A percentile compares a stretch with the other conserved stretches of the same genome.
Conservation (phyloP, 2,329 filamentous ascomycete genomes). For the Diaporthe longicolla region DNA sequence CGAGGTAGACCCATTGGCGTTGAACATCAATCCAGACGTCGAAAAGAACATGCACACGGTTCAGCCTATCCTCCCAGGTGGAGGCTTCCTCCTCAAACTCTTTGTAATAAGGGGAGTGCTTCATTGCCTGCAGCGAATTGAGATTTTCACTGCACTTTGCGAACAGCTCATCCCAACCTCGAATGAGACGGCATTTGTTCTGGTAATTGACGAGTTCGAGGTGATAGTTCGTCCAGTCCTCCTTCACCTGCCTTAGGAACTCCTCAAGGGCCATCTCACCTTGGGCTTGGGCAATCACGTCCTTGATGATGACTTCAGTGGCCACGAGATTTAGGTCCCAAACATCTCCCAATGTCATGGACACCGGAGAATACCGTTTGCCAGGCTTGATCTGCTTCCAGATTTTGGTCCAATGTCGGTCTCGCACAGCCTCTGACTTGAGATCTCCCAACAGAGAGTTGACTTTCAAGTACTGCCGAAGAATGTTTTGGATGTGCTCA, state of each 20-base stretch:
- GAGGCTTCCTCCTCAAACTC: constrained; percentile 98
- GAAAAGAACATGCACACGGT: constrained; percentile 96
- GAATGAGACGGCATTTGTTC: constrained; percentile 96
- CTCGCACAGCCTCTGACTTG: constrained; percentile 95
- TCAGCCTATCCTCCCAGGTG: constrained; percentile 97
- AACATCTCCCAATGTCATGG: constrained; percentile 97
- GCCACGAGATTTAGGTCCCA: constrained; percentile 96
- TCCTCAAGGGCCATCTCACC: constrained; percentile 99
- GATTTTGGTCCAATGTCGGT: constrained; percentile 97
- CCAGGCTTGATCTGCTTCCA: constrained; percentile 95
- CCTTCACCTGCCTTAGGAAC: constrained; percentile 95
- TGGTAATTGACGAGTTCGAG: constrained; percentile 97
- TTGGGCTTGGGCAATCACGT: constrained; percentile 95
- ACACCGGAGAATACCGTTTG: constrained; percentile 93
- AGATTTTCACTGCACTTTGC: constrained; percentile 98
- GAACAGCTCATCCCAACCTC: constrained; percentile 98
- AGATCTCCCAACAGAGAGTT: constrained; percentile 90
- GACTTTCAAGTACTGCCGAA: constrained; percentile 90
- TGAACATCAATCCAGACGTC: constrained; percentile 99
- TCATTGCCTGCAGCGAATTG: constrained; percentile 98
- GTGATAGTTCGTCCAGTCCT: constrained; percentile 96
- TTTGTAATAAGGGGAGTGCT: constrained; percentile 98
- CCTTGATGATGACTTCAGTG: constrained; percentile 88
- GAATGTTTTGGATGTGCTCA: constrained; percentile 93
- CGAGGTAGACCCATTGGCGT: constrained; percentile 98